These are phyloP conservation scores for Pelargonium fulgidum DNA, from an alignment of 441 rosid genomes.

Conservation along the genomic window DNA sequence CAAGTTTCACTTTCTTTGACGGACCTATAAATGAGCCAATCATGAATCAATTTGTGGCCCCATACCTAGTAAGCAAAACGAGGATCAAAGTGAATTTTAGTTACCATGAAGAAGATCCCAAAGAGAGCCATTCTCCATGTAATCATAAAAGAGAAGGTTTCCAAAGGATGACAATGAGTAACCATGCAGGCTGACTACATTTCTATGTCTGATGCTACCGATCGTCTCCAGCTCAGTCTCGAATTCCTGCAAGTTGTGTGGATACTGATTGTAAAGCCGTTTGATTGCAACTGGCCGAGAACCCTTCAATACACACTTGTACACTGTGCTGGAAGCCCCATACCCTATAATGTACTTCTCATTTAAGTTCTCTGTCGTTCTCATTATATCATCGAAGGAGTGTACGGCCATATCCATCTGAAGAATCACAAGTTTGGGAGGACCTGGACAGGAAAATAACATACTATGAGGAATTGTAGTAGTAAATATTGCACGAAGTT, in stretches of 20 bases:
- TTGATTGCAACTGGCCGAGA: constrained; percentile 91
- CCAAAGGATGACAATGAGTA: constrained; percentile 69
- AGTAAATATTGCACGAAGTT: too few relatives aligned
- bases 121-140: constrained; percentile 88
- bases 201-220: constrained; percentile 86
- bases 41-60: neutral
- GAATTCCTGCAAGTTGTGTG: constrained; percentile 58
- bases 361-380: constrained; percentile 67
- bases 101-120: constrained; percentile 96
- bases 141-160: constrained; percentile 90
- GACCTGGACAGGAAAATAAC: constrained; percentile 30
- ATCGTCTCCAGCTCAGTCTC: constrained; percentile 93
- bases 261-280: constrained; percentile 67
- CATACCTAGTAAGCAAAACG: too few relatives aligned
- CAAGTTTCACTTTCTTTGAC: constrained; percentile 72
- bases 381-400: constrained; percentile 81
- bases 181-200: constrained; percentile 84
- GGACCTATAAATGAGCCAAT: constrained; percentile 39
- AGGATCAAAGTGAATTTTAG: constrained; percentile 17
- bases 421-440: constrained; percentile 82
- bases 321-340: constrained; percentile 89
- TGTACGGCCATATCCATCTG: constrained; percentile 97
- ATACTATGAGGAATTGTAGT: too few relatives aligned
- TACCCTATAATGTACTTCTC: constrained; percentile 76
- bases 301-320: constrained; percentile 63